A percentile compares a stretch with the other conserved stretches of the same genome.
Evolutionary conservation across 108 stramenopile genomes (phyloP).

Genomic region (Aurantiochytrium sp.): DNA sequence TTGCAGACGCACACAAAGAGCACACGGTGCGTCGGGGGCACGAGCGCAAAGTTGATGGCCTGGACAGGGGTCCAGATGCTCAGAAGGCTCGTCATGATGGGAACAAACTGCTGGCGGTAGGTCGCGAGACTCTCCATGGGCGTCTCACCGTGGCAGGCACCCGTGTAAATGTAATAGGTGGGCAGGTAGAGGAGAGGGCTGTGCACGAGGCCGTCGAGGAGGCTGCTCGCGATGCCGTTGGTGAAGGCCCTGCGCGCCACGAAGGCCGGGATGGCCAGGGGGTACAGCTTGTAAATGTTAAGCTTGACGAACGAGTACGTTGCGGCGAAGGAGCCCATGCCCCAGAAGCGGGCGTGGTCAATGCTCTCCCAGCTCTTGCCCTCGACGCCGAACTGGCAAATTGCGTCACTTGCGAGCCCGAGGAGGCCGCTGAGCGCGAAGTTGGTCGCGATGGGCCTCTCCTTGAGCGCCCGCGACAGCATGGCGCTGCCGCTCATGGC

Average conservation of each 20-base stretch:
- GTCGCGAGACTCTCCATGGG: not conserved
- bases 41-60: not conserved
- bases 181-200: constrained; percentile 8
- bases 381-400: constrained; percentile 13
- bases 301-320: not conserved
- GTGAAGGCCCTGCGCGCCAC: not conserved
- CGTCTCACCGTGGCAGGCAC: not conserved
- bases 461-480: not conserved
- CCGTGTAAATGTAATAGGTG: not conserved
- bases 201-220: not conserved
- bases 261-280: not conserved
- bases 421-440: not conserved
- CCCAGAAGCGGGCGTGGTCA: not conserved
- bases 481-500: not conserved
- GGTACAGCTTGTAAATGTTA: not conserved
- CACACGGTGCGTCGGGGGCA: not conserved
- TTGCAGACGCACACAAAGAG: constrained; percentile 1
- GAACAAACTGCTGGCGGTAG: not conserved
- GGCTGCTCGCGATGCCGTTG: not conserved
- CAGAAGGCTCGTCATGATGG: not conserved
- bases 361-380: not conserved
- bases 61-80: not conserved
- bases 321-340: not conserved
- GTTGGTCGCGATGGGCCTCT: not conserved
- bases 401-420: not conserved